Percentiles rank a stretch among this genome's conserved stretches.
Evolutionary conservation across 164 flowering plant genomes (phyloP).

Genomic region (Sextonia rubra): DNA sequence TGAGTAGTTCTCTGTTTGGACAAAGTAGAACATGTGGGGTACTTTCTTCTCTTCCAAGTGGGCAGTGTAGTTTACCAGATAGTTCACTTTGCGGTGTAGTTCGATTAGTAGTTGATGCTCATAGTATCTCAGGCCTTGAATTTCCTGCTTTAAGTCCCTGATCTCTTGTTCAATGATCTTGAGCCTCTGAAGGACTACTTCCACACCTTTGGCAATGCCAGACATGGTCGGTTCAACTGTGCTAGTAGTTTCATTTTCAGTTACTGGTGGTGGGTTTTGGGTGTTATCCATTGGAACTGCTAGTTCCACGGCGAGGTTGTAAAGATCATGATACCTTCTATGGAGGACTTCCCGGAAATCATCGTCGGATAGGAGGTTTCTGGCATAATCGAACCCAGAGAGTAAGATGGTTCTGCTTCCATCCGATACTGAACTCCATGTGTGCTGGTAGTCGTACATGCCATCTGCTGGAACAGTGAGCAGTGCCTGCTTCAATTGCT

Average conservation of each 20-base stretch:
- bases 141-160: slow-evolving; percentile 85
- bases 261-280: slow-evolving; percentile 20
- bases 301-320: slow-evolving; percentile 74
- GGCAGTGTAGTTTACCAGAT: slow-evolving; percentile 61
- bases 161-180: slow-evolving; percentile 85
- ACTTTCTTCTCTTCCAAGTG: slow-evolving; percentile 83
- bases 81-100: slow-evolving; percentile 74
- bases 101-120: slow-evolving; percentile 71
- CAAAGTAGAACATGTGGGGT: slow-evolving; percentile 90
- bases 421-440: slow-evolving; percentile 69
- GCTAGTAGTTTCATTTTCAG: slow-evolving; percentile 27
- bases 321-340: slow-evolving; percentile 68
- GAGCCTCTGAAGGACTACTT: slow-evolving; percentile 70
- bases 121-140: slow-evolving; percentile 84
- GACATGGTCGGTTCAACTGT: slow-evolving; percentile 61
- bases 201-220: slow-evolving; percentile 95
- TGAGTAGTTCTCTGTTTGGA: slow-evolving; percentile 72
- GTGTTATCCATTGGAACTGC: slow-evolving; percentile 55
- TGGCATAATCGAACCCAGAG: slow-evolving; percentile 72
- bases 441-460: slow-evolving; percentile 94
- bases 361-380: slow-evolving; percentile 85
- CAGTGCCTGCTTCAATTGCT: slow-evolving; percentile 58
- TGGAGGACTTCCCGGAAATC: slow-evolving; percentile 86
- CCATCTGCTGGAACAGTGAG: slow-evolving; percentile 85
- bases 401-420: slow-evolving; percentile 49